phyloP scores from a whole-genome alignment of 441 rosid genomes.

The Erodium trifolium region DNA sequence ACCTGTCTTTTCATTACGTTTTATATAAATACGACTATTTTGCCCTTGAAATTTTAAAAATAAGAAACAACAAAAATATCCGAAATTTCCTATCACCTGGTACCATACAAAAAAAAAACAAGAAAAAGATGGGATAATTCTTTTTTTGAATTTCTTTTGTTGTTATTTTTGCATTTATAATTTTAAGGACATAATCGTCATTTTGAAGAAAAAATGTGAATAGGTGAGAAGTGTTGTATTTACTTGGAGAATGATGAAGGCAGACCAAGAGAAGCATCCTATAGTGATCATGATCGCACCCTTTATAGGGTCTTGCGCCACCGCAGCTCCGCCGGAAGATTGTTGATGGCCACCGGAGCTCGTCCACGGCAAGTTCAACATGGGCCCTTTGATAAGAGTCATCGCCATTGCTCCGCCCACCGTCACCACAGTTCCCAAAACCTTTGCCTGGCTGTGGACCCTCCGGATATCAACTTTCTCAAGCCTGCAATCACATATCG shows the following conservation, averaged over 20 bases:
- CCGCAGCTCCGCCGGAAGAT: conserved; percentile 15
- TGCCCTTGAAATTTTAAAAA: too few species aligned
- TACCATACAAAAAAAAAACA: too few species aligned
- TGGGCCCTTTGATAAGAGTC: conserved; percentile 48
- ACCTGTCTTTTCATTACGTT: too few species aligned
- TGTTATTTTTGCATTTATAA: too few species aligned
- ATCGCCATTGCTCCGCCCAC: conserved; percentile 66
- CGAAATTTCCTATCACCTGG: too few species aligned
- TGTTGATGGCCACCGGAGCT: conserved; percentile 16
- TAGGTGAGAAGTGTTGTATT: not conserved
- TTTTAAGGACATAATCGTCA: too few species aligned
- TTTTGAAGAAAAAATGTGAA: too few species aligned
- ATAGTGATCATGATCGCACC: conserved; percentile 38
- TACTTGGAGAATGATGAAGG: conserved; percentile 47
- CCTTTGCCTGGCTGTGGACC: conserved; percentile 49
- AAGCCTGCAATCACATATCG: conserved; percentile 25
- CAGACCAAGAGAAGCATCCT: conserved; percentile 49
- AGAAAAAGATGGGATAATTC: too few species aligned
- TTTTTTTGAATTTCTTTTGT: too few species aligned
- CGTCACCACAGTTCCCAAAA: conserved; percentile 48
- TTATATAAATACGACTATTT: too few species aligned
- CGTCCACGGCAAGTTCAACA: conserved; percentile 49
- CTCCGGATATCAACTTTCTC: conserved; percentile 45
- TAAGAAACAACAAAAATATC: too few species aligned
- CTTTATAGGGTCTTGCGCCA: conserved; percentile 30